Percentiles rank a stretch among this genome's conserved stretches.
Conservation (phyloP, 352 stramenopile species). For the Phytophthora fragariae region DNA sequence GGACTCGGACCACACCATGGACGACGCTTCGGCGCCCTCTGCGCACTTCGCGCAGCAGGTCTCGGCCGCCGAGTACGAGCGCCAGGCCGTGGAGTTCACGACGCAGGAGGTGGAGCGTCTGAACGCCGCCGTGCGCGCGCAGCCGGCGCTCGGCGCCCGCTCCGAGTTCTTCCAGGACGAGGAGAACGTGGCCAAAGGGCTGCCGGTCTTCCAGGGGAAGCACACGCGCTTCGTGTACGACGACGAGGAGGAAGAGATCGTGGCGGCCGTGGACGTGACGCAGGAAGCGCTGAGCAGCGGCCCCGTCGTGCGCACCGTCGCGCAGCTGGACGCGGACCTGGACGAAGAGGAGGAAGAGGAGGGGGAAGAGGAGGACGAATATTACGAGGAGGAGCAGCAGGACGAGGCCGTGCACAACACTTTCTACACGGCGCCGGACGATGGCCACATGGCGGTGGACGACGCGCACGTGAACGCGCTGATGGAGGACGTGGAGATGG, state of each 20-base stretch:
- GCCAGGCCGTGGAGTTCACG: slow-evolving; percentile 75
- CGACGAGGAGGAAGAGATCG: slow-evolving; percentile 72
- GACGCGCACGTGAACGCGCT: slow-evolving; percentile 52
- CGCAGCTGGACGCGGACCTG: slow-evolving; percentile 56
- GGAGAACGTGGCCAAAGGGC: slow-evolving; percentile 59
- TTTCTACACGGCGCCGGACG: slow-evolving; percentile 41
- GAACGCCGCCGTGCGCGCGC: slow-evolving; percentile 62
- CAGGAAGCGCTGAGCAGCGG: slow-evolving; percentile 55
- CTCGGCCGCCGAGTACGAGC: slow-evolving; percentile 64
- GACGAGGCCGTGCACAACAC: slow-evolving; percentile 46
- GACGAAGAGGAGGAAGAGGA: slow-evolving; percentile 53
- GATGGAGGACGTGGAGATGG: slow-evolving; percentile 78
- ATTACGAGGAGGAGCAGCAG: slow-evolving; percentile 44
- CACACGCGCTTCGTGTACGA: slow-evolving; percentile 88
- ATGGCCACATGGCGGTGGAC: slow-evolving; percentile 37
- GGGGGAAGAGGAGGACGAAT: slow-evolving; percentile 32
- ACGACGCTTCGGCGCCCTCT: slow-evolving; percentile 21
- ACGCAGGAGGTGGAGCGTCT: slow-evolving; percentile 66
- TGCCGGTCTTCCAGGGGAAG: slow-evolving; percentile 80
- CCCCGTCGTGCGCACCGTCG: slow-evolving; percentile 68
- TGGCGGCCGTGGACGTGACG: slow-evolving; percentile 71
- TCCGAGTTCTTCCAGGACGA: slow-evolving; percentile 74
- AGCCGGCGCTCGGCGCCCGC: slow-evolving; percentile 57
- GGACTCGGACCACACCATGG: slow-evolving; percentile 38
- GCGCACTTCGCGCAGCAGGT: slow-evolving; percentile 48